These are phyloP conservation scores for Aristolochia contorta DNA, from an alignment of 164 flowering plant species.

Conservation along the genomic window DNA sequence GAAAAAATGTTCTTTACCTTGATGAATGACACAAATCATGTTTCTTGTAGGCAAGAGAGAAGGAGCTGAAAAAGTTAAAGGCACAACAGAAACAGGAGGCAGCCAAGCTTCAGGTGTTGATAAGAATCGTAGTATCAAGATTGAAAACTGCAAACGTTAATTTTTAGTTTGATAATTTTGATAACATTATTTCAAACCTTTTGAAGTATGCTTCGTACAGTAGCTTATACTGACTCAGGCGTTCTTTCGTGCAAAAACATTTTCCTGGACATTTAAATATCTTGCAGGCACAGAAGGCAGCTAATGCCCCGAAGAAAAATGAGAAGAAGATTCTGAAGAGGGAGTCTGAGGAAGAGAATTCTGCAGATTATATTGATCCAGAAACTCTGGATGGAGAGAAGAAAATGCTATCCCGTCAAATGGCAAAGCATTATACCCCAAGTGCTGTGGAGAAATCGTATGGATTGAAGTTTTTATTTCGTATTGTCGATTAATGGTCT, in stretches of 20 bases:
- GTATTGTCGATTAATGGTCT: not conserved
- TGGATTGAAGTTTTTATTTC: slow-evolving; percentile 11
- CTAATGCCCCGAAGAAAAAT: slow-evolving; percentile 40
- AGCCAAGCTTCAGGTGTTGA: slow-evolving; percentile 48
- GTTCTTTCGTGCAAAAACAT: not conserved
- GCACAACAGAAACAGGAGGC: slow-evolving; percentile 61
- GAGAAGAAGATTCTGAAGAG: slow-evolving; percentile 45
- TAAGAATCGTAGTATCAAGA: not conserved
- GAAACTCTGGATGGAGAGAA: slow-evolving; percentile 73
- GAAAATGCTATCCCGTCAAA: slow-evolving; percentile 64
- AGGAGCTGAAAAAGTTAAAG: slow-evolving; percentile 70
- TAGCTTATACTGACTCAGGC: no score
- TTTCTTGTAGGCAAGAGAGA: slow-evolving; percentile 57
- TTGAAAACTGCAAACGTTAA: not conserved
- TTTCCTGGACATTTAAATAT: slow-evolving; percentile 1
- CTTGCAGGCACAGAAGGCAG: slow-evolving; percentile 51
- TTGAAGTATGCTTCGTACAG: no score
- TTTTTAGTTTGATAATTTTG: not conserved
- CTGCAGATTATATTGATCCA: slow-evolving; percentile 71
- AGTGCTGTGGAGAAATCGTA: slow-evolving; percentile 82
- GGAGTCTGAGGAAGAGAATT: slow-evolving; percentile 54
- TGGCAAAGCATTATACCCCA: slow-evolving; percentile 87
- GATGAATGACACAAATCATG: not conserved
- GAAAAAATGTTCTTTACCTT: not conserved
- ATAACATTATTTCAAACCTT: no score